Conservation (phyloP, 306 rosid species). For the Leucaena leucocephala region DNA sequence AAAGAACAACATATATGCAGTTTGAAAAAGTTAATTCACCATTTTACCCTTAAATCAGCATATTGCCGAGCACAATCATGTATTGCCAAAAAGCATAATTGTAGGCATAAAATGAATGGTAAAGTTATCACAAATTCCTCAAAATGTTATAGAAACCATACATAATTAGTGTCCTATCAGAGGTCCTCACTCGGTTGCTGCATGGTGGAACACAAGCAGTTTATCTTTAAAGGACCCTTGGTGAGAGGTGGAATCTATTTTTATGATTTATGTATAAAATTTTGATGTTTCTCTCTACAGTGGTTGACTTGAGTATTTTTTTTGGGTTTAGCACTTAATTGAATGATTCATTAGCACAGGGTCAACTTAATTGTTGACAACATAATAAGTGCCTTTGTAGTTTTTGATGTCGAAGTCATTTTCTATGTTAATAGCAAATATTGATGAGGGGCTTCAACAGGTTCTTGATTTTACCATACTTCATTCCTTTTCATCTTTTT, state of each 20-base stretch:
- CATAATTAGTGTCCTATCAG: too few relatives aligned
- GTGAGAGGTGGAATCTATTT: constrained; percentile 44
- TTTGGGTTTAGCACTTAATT: neutral
- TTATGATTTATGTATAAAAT: neutral
- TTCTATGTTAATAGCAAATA: constrained; percentile 50
- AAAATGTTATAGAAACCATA: too few relatives aligned
- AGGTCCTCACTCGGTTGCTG: constrained; percentile 34
- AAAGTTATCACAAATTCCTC: too few relatives aligned
- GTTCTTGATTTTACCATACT: constrained; percentile 47
- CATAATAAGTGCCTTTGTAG: constrained; percentile 32
- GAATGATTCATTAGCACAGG: constrained; percentile 44
- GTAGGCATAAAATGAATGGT: too few relatives aligned
- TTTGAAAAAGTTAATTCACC: too few relatives aligned
- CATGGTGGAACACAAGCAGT: constrained; percentile 40
- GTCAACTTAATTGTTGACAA: constrained; percentile 33
- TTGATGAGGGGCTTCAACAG: constrained; percentile 49
- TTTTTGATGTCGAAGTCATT: constrained; percentile 48
- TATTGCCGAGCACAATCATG: too few relatives aligned
- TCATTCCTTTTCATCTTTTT: neutral
- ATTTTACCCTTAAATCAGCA: too few relatives aligned
- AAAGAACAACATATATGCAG: too few relatives aligned
- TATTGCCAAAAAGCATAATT: too few relatives aligned
- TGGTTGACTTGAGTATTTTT: neutral
- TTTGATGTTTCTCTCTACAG: neutral
- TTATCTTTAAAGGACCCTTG: constrained; percentile 27